phyloP scores from a whole-genome alignment of 1,139 yeast genomes.

The Zygosaccharomyces sapae region DNA sequence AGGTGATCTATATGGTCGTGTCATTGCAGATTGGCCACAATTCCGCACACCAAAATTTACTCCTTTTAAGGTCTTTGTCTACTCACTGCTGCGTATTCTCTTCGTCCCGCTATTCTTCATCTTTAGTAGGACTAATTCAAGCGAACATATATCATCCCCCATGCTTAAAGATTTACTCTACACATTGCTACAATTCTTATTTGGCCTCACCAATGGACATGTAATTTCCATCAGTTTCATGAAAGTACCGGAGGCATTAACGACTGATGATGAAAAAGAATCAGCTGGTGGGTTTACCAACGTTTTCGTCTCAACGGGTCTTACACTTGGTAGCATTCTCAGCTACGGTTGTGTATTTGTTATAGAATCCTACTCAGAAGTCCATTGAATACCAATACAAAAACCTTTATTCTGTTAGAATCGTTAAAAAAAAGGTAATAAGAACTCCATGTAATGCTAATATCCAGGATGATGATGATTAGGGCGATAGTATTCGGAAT shows the following conservation, averaged over 20 bases:
- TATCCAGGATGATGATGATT: too few species aligned
- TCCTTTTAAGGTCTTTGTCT: constrained; percentile 41
- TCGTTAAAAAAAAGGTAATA: background rate
- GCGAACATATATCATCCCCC: constrained; percentile 29
- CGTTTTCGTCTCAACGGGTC: constrained; percentile 67
- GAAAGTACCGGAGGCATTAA: constrained; percentile 61
- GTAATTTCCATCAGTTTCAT: constrained; percentile 76
- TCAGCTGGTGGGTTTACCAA: constrained; percentile 95
- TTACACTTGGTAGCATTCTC: constrained; percentile 70
- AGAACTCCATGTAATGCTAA: too few species aligned
- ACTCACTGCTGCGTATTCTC: constrained; percentile 50
- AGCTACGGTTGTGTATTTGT: constrained; percentile 59
- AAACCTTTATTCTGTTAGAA: too few species aligned
- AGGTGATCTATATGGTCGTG: constrained; percentile 80
- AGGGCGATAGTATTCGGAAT: too few species aligned
- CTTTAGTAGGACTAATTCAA: constrained; percentile 46
- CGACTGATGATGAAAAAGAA: constrained; percentile 63
- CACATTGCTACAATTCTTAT: constrained; percentile 61
- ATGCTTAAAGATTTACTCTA: constrained; percentile 64
- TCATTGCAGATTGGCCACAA: constrained; percentile 51
- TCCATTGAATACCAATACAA: too few species aligned
- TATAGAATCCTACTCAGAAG: constrained; percentile 8
- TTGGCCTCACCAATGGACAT: constrained; percentile 88
- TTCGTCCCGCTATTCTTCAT: constrained; percentile 63
- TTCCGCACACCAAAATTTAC: constrained; percentile 24